A percentile compares a stretch with the other conserved stretches of the same genome.
phyloP scores from a whole-genome alignment of 176 grass and related monocot genomes.

The Leersia perrieri region DNA sequence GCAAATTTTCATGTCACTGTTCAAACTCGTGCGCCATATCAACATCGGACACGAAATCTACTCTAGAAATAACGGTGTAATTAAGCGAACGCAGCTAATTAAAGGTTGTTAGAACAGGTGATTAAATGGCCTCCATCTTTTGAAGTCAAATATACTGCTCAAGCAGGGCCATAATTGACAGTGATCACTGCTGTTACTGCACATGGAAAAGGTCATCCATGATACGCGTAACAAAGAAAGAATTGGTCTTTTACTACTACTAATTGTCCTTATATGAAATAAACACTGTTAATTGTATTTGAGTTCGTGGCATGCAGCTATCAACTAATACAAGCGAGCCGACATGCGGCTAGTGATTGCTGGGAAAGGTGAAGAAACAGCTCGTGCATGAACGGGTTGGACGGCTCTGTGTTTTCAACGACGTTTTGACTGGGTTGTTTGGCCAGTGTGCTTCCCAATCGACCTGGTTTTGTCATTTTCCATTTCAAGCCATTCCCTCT shows the following conservation, averaged over 20 bases:
- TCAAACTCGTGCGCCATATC: background rate
- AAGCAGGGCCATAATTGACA: background rate
- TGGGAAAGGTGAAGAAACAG: background rate
- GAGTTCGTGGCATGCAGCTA: background rate
- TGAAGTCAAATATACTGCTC: background rate
- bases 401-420: background rate
- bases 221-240: background rate
- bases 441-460: background rate
- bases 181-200: background rate
- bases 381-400: background rate
- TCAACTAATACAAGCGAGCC: background rate
- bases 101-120: background rate
- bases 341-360: background rate
- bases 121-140: background rate
- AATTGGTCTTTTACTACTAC: constrained; percentile 1
- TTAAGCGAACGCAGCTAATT: background rate
- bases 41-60: background rate
- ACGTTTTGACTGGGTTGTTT: constrained; percentile 7
- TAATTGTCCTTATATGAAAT: background rate
- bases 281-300: background rate
- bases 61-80: background rate
- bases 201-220: background rate
- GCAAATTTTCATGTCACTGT: background rate
- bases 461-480: background rate
- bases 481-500: background rate